phyloP scores from a whole-genome alignment of 2,329 filamentous ascomycete species.

The Fusarium redolens region DNA sequence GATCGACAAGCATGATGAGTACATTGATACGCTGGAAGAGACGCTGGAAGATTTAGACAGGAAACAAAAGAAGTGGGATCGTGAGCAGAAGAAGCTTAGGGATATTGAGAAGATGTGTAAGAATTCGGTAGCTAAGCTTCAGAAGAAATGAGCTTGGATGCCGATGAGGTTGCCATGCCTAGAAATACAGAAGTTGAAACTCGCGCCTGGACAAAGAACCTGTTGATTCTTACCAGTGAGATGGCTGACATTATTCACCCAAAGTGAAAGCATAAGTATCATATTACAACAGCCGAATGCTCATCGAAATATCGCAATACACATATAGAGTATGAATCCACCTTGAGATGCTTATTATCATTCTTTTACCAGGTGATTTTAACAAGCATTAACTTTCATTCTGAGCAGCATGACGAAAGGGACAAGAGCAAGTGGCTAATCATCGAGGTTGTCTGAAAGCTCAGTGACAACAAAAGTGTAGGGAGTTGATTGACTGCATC shows the following conservation, averaged over 20 bases:
- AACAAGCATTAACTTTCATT: rapidly evolving
- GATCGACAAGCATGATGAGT: background rate
- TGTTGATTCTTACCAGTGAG: background rate
- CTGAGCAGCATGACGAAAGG: background rate
- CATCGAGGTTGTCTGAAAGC: background rate
- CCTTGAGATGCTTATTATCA: too few relatives aligned
- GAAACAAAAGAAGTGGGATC: background rate
- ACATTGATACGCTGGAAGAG: background rate
- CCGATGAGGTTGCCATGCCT: too few relatives aligned
- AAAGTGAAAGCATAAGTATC: background rate
- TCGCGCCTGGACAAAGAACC: background rate
- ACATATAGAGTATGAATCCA: background rate
- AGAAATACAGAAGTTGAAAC: background rate
- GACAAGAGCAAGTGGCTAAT: background rate
- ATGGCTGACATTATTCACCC: background rate
- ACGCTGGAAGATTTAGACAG: background rate
- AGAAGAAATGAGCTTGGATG: background rate
- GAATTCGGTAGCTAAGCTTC: background rate
- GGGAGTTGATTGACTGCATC: background rate
- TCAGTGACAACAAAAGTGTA: background rate
- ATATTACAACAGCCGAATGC: background rate
- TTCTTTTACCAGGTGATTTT: background rate
- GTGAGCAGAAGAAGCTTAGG: background rate
- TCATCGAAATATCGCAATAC: background rate
- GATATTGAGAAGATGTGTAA: background rate